phyloP scores from a whole-genome alignment of 2,329 filamentous ascomycete species.

The Elsinoe necatrix region DNA sequence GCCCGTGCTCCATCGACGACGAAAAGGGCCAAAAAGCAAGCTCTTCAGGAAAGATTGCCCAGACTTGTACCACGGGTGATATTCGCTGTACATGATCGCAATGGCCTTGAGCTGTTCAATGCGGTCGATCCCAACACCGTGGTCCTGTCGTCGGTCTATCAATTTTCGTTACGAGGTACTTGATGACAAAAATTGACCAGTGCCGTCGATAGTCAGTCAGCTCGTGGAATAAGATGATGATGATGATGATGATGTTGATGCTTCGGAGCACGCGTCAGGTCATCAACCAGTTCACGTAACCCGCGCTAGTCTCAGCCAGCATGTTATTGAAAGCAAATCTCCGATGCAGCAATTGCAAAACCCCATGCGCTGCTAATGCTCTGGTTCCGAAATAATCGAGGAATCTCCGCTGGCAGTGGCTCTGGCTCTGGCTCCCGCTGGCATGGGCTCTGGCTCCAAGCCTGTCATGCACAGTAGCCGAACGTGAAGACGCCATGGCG shows the following conservation, averaged over 20 bases:
- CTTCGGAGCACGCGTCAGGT: neutral
- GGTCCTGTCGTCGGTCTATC: neutral
- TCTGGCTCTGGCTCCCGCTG: neutral
- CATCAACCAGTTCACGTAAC: constrained; percentile 9
- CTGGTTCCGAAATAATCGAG: neutral
- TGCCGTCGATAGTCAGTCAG: constrained; percentile 5
- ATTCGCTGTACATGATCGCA: neutral
- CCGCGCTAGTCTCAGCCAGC: constrained; percentile 12
- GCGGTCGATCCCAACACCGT: constrained; percentile 2
- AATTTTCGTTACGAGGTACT: neutral
- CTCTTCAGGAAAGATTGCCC: neutral
- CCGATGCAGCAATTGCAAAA: neutral
- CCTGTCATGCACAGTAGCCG: constrained; percentile 1
- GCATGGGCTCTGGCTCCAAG: neutral
- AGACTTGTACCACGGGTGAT: neutral
- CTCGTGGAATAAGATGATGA: neutral
- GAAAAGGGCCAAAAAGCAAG: constrained; percentile 11
- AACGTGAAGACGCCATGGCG: neutral
- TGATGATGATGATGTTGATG: too few relatives aligned
- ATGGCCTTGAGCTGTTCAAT: neutral
- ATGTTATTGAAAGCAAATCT: constrained; percentile 2
- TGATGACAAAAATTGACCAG: neutral
- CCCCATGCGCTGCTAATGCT: neutral
- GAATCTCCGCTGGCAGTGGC: neutral
- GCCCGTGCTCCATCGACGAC: constrained; percentile 5